These are phyloP conservation scores for Kockovaella imperatae DNA, from an alignment of 768 basidiomycete species.

Conservation along the genomic window DNA sequence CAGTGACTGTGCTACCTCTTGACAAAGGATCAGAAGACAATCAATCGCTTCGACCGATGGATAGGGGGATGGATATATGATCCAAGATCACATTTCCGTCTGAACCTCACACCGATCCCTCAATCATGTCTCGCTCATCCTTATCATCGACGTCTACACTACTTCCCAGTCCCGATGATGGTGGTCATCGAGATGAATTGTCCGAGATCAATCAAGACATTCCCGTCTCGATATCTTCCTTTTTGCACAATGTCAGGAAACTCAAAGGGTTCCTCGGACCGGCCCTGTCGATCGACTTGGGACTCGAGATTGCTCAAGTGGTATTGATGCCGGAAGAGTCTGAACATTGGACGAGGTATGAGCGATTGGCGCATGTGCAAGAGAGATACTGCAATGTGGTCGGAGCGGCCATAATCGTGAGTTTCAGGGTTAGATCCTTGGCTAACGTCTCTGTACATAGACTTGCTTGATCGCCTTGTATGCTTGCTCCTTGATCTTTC, in stretches of 20 bases:
- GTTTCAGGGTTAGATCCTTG: background rate
- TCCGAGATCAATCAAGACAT: slow-evolving; percentile 1
- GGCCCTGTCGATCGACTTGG: background rate
- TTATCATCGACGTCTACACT: background rate
- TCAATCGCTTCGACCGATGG: too few relatives aligned
- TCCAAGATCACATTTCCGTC: too few relatives aligned
- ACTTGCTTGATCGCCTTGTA: background rate
- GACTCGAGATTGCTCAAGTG: background rate
- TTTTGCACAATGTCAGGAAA: background rate
- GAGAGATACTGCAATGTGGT: background rate
- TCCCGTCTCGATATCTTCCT: background rate
- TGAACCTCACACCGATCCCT: too few relatives aligned
- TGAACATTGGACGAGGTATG: background rate
- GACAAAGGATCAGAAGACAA: too few relatives aligned
- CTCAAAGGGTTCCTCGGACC: background rate
- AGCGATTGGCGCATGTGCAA: background rate
- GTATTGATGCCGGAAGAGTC: background rate
- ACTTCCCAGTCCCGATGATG: background rate
- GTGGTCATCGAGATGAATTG: background rate
- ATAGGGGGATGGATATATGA: too few relatives aligned
- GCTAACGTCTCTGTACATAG: background rate
- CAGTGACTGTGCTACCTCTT: too few relatives aligned
- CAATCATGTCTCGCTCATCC: background rate
- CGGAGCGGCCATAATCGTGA: slow-evolving; percentile 1
- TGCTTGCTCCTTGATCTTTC: background rate